phyloP scores from a whole-genome alignment of 345 rosid genomes.

The Litchi chinensis region DNA sequence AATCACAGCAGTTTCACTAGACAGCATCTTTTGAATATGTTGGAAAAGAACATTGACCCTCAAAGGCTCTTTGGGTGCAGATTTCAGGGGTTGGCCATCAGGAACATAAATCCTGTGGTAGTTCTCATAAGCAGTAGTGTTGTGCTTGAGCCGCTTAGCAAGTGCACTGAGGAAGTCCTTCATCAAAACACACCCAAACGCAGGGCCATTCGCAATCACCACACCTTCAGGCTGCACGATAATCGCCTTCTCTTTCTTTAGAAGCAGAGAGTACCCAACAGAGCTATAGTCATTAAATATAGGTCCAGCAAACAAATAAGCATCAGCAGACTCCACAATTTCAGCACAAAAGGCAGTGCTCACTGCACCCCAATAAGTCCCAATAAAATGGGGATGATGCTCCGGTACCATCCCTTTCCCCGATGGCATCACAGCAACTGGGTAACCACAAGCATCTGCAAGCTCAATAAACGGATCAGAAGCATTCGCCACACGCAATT shows the following conservation, averaged over 20 bases:
- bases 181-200: constrained; percentile 80
- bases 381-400: constrained; percentile 72
- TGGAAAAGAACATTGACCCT: constrained; percentile 77
- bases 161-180: constrained; percentile 67
- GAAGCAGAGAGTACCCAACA: constrained; percentile 80
- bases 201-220: constrained; percentile 65
- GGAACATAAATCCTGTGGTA: constrained; percentile 78
- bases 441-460: constrained; percentile 66
- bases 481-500: constrained; percentile 62
- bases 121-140: constrained; percentile 65
- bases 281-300: constrained; percentile 83
- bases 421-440: constrained; percentile 74
- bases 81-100: constrained; percentile 52
- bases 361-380: constrained; percentile 86
- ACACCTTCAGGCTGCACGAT: constrained; percentile 75
- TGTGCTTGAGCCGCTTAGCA: constrained; percentile 54
- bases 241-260: constrained; percentile 83
- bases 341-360: constrained; percentile 79
- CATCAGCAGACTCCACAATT: constrained; percentile 87
- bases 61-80: constrained; percentile 59
- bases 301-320: constrained; percentile 81
- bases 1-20: constrained; percentile 71
- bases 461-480: constrained; percentile 57
- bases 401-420: constrained; percentile 77
- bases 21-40: constrained; percentile 71